Evolutionary conservation across 1,139 yeast genomes (phyloP).

Genomic region (Blastobotrys persicus): DNA sequence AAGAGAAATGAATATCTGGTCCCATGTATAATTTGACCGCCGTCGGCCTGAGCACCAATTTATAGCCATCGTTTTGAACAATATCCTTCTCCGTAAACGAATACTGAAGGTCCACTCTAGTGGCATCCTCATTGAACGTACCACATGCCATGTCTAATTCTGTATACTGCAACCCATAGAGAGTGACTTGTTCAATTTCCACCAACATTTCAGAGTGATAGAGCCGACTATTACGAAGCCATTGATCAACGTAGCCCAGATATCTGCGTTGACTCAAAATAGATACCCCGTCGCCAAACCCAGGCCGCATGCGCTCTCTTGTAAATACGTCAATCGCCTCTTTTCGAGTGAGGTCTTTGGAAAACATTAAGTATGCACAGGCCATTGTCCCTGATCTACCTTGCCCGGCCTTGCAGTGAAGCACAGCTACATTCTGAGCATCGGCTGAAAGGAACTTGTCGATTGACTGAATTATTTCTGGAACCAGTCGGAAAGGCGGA

Average conservation of each 20-base stretch:
- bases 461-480: slow-evolving; percentile 47
- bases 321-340: slow-evolving; percentile 57
- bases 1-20: slow-evolving; percentile 26
- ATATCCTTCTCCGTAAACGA: slow-evolving; percentile 25
- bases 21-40: slow-evolving; percentile 16
- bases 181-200: slow-evolving; percentile 28
- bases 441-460: slow-evolving; percentile 41
- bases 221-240: slow-evolving; percentile 26
- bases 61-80: slow-evolving; percentile 3
- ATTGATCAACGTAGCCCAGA: slow-evolving; percentile 56
- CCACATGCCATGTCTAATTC: slow-evolving; percentile 31
- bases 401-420: slow-evolving; percentile 91
- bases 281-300: slow-evolving; percentile 66
- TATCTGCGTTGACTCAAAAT: slow-evolving; percentile 69
- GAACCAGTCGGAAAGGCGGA: slow-evolving; percentile 58
- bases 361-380: slow-evolving; percentile 66
- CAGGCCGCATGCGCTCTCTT: slow-evolving; percentile 53
- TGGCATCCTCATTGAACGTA: slow-evolving; percentile 25
- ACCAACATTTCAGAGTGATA: slow-evolving; percentile 26
- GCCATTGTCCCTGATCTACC: slow-evolving; percentile 83
- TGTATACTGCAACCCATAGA: slow-evolving; percentile 29
- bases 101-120: slow-evolving; percentile 23
- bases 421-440: slow-evolving; percentile 53
- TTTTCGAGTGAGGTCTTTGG: slow-evolving; percentile 38
- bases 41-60: slow-evolving; percentile 11